phyloP scores from a whole-genome alignment of 179 eudicot genomes.

The Monotropa hypopitys region DNA sequence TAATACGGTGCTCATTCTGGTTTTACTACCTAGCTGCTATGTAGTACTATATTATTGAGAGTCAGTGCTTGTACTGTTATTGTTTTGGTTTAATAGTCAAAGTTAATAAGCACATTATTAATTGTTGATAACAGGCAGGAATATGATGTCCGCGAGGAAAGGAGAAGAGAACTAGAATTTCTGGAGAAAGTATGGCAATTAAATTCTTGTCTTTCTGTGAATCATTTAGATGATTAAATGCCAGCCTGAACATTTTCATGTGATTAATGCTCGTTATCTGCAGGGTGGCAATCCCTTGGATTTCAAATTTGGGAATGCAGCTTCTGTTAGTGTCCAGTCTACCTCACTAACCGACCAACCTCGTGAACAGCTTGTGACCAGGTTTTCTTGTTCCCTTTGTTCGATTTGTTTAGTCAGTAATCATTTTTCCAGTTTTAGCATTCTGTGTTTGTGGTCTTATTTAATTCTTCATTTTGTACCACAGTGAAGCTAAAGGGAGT shows the following conservation, averaged over 20 bases:
- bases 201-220: constrained; percentile 2
- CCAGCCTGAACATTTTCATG: neutral
- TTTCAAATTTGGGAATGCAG: constrained; percentile 54
- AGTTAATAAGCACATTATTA: neutral
- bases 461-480: constrained; percentile 5
- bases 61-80: neutral
- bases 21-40: neutral
- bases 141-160: constrained; percentile 81
- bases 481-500: constrained; percentile 94
- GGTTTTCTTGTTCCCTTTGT: constrained; percentile 20
- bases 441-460: constrained; percentile 1
- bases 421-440: neutral
- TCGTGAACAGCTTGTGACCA: constrained; percentile 54
- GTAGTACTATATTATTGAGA: neutral
- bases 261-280: constrained; percentile 12
- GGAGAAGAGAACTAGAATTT: constrained; percentile 87
- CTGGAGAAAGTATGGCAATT: constrained; percentile 68
- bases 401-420: neutral
- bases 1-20: neutral
- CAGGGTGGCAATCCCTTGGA: constrained; percentile 98
- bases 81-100: neutral
- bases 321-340: constrained; percentile 79
- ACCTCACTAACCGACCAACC: constrained; percentile 73
- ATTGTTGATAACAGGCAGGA: constrained; percentile 57
- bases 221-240: neutral